Evolutionary conservation across 306 rosid genomes (phyloP).

Genomic region (Boehmeria nivea): DNA sequence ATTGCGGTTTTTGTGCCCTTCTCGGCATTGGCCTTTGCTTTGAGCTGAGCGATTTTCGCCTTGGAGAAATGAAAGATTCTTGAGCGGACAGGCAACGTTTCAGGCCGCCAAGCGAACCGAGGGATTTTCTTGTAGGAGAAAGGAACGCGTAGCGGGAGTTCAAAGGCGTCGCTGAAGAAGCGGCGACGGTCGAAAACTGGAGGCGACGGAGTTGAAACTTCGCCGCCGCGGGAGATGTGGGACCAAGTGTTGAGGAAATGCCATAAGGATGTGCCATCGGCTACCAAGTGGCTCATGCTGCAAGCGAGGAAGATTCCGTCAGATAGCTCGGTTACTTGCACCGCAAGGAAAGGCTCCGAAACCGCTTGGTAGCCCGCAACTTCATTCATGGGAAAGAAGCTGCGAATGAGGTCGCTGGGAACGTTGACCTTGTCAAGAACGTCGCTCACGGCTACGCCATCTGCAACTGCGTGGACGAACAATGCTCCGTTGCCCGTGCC

Average conservation of each 20-base stretch:
- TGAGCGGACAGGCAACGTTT: background rate
- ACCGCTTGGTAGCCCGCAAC: conserved; percentile 16
- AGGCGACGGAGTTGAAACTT: background rate
- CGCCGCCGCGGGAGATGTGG: conserved; percentile 25
- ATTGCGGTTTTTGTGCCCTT: background rate
- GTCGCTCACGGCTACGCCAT: conserved; percentile 10
- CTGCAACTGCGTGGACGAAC: conserved; percentile 4
- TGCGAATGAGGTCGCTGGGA: conserved; percentile 13
- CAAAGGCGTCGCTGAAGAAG: background rate
- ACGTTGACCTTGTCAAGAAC: conserved; percentile 17
- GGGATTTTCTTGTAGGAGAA: background rate
- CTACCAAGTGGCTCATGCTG: conserved; percentile 19
- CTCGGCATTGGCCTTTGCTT: conserved; percentile 28
- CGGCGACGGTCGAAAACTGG: conserved; percentile 5
- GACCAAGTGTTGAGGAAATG: conserved; percentile 39
- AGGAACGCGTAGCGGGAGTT: conserved; percentile 1
- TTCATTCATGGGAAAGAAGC: conserved; percentile 28
- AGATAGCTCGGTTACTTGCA: conserved; percentile 39
- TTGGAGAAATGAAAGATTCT: conserved; percentile 25
- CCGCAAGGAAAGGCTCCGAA: conserved; percentile 28
- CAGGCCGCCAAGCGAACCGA: too few relatives aligned
- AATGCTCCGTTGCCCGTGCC: too few relatives aligned
- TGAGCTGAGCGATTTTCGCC: conserved; percentile 21
- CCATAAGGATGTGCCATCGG: conserved; percentile 35
- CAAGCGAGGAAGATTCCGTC: conserved; percentile 37